Evolutionary conservation across 2,329 filamentous ascomycete genomes (phyloP).

Genomic region (Tothia fuscella): DNA sequence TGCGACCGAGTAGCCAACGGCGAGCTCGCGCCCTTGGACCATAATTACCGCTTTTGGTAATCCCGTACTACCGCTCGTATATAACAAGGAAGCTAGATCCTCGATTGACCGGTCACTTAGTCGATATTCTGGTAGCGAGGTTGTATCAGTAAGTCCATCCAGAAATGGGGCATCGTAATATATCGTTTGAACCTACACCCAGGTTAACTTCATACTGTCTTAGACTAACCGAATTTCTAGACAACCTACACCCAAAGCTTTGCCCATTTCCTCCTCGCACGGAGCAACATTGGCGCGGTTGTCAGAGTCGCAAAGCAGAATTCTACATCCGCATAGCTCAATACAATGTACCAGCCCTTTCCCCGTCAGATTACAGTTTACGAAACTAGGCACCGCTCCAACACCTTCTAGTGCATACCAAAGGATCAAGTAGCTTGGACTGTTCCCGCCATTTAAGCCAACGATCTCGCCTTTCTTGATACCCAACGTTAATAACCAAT

Average conservation of each 20-base stretch:
- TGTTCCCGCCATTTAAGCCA: conserved; percentile 25
- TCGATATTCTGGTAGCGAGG: conserved; percentile 11
- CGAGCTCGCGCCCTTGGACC: conserved; percentile 20
- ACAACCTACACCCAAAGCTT: not conserved
- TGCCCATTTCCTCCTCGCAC: conserved; percentile 11
- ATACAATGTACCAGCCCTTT: conserved; percentile 24
- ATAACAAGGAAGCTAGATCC: conserved; percentile 21
- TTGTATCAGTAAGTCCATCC: conserved; percentile 20
- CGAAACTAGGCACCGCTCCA: conserved; percentile 21
- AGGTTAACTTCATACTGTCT: too few relatives aligned
- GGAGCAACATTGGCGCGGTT: conserved; percentile 18
- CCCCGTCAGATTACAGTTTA: conserved; percentile 27
- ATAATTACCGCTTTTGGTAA: conserved; percentile 22
- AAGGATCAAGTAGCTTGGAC: conserved; percentile 24
- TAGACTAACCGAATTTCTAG: not conserved
- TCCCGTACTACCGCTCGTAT: conserved; percentile 26
- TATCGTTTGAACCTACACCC: conserved; percentile 2
- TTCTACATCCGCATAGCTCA: conserved; percentile 10
- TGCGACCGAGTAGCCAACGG: conserved; percentile 16
- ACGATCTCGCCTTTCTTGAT: conserved; percentile 22
- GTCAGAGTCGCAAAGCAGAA: conserved; percentile 2
- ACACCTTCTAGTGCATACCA: conserved; percentile 27
- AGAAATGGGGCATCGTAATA: conserved; percentile 11
- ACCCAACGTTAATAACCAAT: conserved; percentile 23
- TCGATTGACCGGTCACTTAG: conserved; percentile 20